Conservation (phyloP, 2,329 filamentous ascomycete genomes). For the Exophiala mesophila region DNA sequence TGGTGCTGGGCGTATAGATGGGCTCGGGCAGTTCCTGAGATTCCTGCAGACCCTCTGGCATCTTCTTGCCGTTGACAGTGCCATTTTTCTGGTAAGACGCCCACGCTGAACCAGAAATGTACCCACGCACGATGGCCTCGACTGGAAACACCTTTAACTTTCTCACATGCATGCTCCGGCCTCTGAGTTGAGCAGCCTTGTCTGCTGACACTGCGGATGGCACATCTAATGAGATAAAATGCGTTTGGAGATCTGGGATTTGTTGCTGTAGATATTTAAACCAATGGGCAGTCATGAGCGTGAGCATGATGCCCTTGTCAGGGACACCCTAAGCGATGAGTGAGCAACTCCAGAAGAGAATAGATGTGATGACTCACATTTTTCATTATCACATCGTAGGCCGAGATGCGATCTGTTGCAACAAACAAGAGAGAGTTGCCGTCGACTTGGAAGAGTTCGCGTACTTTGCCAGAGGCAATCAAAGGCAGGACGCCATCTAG, state of each 20-base stretch:
- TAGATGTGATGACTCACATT: conserved; percentile 54
- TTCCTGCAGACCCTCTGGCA: conserved; percentile 64
- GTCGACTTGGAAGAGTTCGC: conserved; percentile 73
- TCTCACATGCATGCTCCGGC: conserved; percentile 72
- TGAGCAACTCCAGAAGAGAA: conserved; percentile 33
- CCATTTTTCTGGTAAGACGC: conserved; percentile 67
- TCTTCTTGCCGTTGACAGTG: conserved; percentile 72
- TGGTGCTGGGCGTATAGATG: conserved; percentile 78
- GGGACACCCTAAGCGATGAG: conserved; percentile 57
- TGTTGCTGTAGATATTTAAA: conserved; percentile 56
- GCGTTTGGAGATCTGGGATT: conserved; percentile 57
- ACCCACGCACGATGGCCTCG: conserved; percentile 82
- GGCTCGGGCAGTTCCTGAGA: conserved; percentile 65
- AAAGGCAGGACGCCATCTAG: conserved; percentile 43
- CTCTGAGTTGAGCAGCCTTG: conserved; percentile 31
- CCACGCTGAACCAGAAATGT: conserved; percentile 83
- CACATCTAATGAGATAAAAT: conserved; percentile 57
- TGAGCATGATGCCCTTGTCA: conserved; percentile 63
- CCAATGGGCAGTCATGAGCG: conserved; percentile 64
- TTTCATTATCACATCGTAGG: conserved; percentile 85
- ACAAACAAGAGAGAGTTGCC: conserved; percentile 71
- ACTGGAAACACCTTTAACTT: conserved; percentile 70
- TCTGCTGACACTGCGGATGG: conserved; percentile 43
- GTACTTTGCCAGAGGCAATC: conserved; percentile 66
- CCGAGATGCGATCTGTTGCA: conserved; percentile 85